A percentile compares a stretch with the other conserved stretches of the same genome.
phyloP scores from a whole-genome alignment of 164 flowering plant species.

The Vitis amurensis region DNA sequence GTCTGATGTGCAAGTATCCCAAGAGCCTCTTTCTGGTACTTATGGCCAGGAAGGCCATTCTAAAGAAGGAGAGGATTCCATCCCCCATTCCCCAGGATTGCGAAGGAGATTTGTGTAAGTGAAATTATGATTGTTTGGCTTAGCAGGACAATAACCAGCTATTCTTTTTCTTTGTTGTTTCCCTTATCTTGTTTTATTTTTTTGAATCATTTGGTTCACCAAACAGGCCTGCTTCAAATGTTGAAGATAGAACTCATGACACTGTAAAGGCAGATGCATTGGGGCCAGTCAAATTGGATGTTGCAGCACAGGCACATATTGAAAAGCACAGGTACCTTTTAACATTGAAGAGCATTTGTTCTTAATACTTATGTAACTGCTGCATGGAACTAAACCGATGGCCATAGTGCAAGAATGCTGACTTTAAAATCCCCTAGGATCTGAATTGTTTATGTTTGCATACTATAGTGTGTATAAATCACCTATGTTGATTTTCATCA shows the following conservation, averaged over 20 bases:
- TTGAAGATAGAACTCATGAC: conserved; percentile 35
- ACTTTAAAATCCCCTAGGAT: too few species aligned
- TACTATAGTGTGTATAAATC: too few species aligned
- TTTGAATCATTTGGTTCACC: conserved; percentile 9
- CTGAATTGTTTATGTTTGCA: too few species aligned
- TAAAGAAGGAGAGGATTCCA: conserved; percentile 23
- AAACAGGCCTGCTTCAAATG: conserved; percentile 35
- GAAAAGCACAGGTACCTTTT: conserved; percentile 66
- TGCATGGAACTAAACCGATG: too few species aligned
- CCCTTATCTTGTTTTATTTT: too few species aligned
- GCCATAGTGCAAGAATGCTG: too few species aligned
- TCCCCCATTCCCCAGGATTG: conserved; percentile 45
- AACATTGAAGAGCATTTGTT: too few species aligned
- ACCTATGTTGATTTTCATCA: too few species aligned
- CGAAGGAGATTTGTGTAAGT: conserved; percentile 61
- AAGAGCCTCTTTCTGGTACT: conserved; percentile 24
- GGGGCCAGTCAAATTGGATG: conserved; percentile 56
- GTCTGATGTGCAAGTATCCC: conserved; percentile 32
- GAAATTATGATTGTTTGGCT: not conserved
- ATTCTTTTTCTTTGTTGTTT: too few species aligned
- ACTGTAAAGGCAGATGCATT: conserved; percentile 31
- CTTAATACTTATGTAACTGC: too few species aligned
- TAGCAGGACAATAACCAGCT: too few species aligned
- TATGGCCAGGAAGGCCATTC: conserved; percentile 26
- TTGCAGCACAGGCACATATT: conserved; percentile 53